Conservation (phyloP, 148 eudicot genomes). For the Vaccinium darrowii region DNA sequence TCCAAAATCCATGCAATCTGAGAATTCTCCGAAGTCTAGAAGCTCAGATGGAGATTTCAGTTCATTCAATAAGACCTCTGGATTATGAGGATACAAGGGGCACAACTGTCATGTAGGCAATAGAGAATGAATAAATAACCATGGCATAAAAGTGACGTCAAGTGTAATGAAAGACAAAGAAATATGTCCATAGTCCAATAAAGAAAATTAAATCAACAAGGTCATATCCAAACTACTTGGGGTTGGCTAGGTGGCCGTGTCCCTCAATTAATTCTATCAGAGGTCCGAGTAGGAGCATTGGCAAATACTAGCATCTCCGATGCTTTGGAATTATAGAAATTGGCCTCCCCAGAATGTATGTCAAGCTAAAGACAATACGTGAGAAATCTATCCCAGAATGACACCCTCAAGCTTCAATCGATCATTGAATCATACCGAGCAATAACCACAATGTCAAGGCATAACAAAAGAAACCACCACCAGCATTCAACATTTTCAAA, state of each 20-base stretch:
- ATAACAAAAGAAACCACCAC: neutral
- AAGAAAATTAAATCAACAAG: neutral
- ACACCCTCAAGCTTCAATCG: neutral
- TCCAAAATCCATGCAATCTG: slow-evolving; percentile 93
- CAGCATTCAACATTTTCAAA: neutral
- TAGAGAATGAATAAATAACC: slow-evolving; percentile 8
- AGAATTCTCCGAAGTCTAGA: slow-evolving; percentile 93
- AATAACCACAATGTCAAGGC: neutral
- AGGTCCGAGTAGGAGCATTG: neutral
- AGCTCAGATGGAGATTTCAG: slow-evolving; percentile 94
- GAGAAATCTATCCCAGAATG: neutral
- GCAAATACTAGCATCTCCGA: neutral
- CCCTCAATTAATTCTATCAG: neutral
- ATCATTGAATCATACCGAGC: neutral
- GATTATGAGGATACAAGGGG: slow-evolving; percentile 97
- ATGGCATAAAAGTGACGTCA: neutral
- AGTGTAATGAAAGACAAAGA: neutral
- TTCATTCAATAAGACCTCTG: slow-evolving; percentile 91
- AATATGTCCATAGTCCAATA: neutral
- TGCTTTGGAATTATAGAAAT: neutral
- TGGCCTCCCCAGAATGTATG: neutral
- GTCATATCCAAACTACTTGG: neutral
- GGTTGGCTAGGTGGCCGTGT: neutral
- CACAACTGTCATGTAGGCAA: slow-evolving; percentile 59
- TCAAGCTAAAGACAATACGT: neutral